These are phyloP conservation scores for Trichoderma harzianum DNA, from an alignment of 2,329 filamentous ascomycete species.

Conservation along the genomic window DNA sequence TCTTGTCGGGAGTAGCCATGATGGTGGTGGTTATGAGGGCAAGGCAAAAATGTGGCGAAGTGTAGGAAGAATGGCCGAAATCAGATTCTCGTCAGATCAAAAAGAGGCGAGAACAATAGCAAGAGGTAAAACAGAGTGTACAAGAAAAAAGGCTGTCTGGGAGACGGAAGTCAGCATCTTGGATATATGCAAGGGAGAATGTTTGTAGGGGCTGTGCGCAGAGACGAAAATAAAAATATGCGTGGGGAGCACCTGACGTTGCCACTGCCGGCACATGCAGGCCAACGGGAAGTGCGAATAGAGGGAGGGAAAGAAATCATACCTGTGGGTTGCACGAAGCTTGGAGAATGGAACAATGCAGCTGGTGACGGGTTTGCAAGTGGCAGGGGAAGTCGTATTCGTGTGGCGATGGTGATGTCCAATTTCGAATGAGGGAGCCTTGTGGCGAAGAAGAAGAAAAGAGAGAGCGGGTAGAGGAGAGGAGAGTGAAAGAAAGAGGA, in stretches of 20 bases:
- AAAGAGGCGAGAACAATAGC: neutral
- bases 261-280: neutral
- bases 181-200: neutral
- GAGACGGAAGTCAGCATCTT: neutral
- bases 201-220: neutral
- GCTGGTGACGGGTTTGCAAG: neutral
- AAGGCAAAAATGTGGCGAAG: neutral
- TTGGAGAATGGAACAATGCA: neutral
- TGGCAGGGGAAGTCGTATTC: neutral
- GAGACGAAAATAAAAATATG: neutral
- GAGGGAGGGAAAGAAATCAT: neutral
- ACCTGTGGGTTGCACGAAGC: neutral
- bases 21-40: neutral
- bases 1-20: constrained; percentile 2
- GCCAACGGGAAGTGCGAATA: neutral
- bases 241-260: neutral
- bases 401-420: neutral
- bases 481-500: neutral
- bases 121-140: neutral
- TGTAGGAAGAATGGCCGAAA: neutral
- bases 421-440: neutral
- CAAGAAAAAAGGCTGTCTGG: neutral
- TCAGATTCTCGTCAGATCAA: neutral
- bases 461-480: neutral
- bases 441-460: neutral